Evolutionary conservation across 2,329 filamentous ascomycete species (phyloP), one percentile per base, ranked within the genome.

Genomic region (Talaromyces sp.): DNA sequence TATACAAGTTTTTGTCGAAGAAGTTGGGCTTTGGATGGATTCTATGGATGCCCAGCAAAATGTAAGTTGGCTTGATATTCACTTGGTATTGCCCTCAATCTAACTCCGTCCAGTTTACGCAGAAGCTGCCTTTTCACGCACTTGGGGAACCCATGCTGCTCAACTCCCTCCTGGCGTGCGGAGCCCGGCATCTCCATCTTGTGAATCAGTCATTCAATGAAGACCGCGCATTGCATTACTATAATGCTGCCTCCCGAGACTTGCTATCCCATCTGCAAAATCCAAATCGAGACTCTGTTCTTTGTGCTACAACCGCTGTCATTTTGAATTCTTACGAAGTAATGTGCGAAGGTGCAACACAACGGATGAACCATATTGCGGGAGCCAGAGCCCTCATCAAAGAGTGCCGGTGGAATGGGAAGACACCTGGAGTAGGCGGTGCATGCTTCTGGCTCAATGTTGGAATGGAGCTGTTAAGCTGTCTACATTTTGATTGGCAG

Each of bases 371-470:
- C 67, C 93, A 96, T 70, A 93, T 93, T 66, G 88, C 90, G 0
- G 92, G 92, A 5, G 91, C 92, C 10, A 84, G 92, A 58, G 91
- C 91, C 1, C 80, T 96, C 56, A 93, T 97, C 69, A 91, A 92
- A 64, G 92, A 96, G 71, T 96, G 92, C 69, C 86, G 88, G 4
- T 97, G 93, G 93, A 89, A 91, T 68, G 91, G 91, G 0, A 85
- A 82, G 64, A 90, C 90, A 39, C 84, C 82, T 1, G 92, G 93
- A 0, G 85, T 96, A 22, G 93, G 92, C 0, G 85, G 88, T 0
- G 92, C 93, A 0, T 97, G 93, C 73, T 97, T 97, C 77, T 97
- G 93, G 93, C 81, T 97, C 42, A 96, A 96, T 68, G 87, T 96
- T 17, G 89, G 89, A 17, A 89, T 96, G 83, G 93, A 98, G 72